Evolutionary conservation across 805 yeast genomes (phyloP).

Genomic region (Ogataea ganodermae): DNA sequence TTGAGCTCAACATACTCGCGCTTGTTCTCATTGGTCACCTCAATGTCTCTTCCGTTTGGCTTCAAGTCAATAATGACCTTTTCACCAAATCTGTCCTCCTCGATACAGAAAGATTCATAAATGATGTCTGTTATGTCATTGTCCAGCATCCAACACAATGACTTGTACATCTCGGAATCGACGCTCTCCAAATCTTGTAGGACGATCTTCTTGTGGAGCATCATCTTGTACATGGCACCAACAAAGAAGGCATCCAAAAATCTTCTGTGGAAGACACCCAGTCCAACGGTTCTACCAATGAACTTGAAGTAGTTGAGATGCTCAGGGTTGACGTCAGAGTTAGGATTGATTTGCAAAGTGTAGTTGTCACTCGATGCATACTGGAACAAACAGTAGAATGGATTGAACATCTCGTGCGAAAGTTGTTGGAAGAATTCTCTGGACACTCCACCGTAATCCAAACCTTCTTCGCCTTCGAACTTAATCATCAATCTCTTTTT

Average conservation of each 20-base stretch:
- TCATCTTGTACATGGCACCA: conserved; percentile 97
- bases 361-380: conserved; percentile 98
- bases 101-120: conserved; percentile 82
- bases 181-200: conserved; percentile 98
- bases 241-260: conserved; percentile 98
- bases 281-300: conserved; percentile 96
- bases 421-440: conserved; percentile 95
- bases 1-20: conserved; percentile 92
- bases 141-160: conserved; percentile 93
- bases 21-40: conserved; percentile 92
- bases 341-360: conserved; percentile 96
- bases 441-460: conserved; percentile 99
- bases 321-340: conserved; percentile 95
- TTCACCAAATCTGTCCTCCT: conserved; percentile 94
- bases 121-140: conserved; percentile 88
- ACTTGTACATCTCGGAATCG: conserved; percentile 94
- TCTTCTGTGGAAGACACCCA: conserved; percentile 97
- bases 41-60: conserved; percentile 83
- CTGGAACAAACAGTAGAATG: conserved; percentile 95
- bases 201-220: conserved; percentile 91
- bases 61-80: conserved; percentile 86
- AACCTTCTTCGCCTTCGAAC: conserved; percentile 98
- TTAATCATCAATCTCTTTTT: conserved; percentile 97
- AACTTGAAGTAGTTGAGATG: conserved; percentile 97
- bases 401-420: conserved; percentile 98